phyloP scores from a whole-genome alignment of 257 asterid species.

The Osmanthus fragrans region DNA sequence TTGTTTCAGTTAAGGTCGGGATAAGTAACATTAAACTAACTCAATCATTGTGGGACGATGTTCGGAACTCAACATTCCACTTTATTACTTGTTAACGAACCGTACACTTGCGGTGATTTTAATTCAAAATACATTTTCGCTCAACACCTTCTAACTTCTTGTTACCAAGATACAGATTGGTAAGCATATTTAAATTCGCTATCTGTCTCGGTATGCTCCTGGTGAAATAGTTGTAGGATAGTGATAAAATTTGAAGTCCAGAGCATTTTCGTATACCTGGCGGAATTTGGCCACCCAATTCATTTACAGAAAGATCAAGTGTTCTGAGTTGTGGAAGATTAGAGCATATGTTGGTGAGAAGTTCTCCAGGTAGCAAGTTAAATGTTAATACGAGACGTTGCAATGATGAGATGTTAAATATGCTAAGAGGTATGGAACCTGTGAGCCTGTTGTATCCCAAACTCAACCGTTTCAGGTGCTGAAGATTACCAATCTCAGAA shows the following conservation, averaged over 20 bases:
- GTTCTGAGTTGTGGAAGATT: constrained; percentile 10
- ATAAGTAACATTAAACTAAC: no score
- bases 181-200: constrained; percentile 32
- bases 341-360: constrained; percentile 31
- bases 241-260: constrained; percentile 19
- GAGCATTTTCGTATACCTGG: constrained; percentile 22
- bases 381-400: constrained; percentile 17
- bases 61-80: no score
- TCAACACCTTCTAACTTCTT: constrained; percentile 24
- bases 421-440: constrained; percentile 28
- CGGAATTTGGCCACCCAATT: constrained; percentile 24
- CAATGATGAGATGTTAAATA: constrained; percentile 28
- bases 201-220: constrained; percentile 39
- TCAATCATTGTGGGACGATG: no score
- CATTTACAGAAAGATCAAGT: constrained; percentile 21
- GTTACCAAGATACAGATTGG: constrained; percentile 20
- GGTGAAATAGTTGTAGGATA: constrained; percentile 25
- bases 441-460: constrained; percentile 13
- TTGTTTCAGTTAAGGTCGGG: no score
- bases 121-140: no score
- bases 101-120: no score
- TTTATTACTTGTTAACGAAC: no score
- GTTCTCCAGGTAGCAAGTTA: constrained; percentile 27
- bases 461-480: constrained; percentile 5
- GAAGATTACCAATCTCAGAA: constrained; percentile 19